Evolutionary conservation across 768 basidiomycete genomes (phyloP).

Genomic region (Boletus sp.): DNA sequence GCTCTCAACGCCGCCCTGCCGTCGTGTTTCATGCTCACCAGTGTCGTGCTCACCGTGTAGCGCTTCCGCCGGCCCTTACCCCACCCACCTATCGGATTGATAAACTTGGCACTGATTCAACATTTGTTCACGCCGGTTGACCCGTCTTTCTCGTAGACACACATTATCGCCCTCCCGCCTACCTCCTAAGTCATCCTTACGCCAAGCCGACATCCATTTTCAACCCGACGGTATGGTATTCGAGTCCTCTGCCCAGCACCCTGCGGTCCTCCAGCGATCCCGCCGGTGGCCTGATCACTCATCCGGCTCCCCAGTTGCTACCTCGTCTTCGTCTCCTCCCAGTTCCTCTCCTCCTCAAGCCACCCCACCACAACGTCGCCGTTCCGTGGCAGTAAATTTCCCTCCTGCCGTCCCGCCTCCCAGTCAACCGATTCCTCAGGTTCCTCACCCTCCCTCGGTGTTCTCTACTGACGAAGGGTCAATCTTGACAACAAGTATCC

Average conservation of each 20-base stretch:
- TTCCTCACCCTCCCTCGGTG: conserved; percentile 41
- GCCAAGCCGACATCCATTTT: background rate
- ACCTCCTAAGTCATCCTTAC: background rate
- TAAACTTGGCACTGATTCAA: conserved; percentile 16
- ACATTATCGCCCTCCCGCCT: background rate
- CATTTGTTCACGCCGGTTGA: conserved; percentile 3
- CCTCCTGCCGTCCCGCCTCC: conserved; percentile 73
- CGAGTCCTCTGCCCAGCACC: conserved; percentile 30
- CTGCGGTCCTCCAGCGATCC: conserved; percentile 27
- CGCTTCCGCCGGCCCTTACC: background rate
- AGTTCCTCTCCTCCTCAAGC: conserved; percentile 32
- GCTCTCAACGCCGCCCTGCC: background rate
- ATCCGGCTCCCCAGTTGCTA: conserved; percentile 17
- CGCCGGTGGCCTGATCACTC: conserved; percentile 34
- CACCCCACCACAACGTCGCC: conserved; percentile 47
- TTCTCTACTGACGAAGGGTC: conserved; percentile 18
- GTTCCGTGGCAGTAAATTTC: conserved; percentile 61
- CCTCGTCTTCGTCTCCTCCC: conserved; percentile 33
- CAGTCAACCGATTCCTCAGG: conserved; percentile 66
- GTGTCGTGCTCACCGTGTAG: conserved; percentile 12
- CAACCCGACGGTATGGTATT: conserved; percentile 24
- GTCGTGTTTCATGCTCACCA: conserved; percentile 11
- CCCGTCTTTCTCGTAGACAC: conserved; percentile 3
- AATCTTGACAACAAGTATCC: conserved; percentile 20
- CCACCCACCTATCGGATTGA: conserved; percentile 8